Evolutionary conservation across 2,329 filamentous ascomycete genomes (phyloP).

Genomic region (Chrysoporthe puriensis): DNA sequence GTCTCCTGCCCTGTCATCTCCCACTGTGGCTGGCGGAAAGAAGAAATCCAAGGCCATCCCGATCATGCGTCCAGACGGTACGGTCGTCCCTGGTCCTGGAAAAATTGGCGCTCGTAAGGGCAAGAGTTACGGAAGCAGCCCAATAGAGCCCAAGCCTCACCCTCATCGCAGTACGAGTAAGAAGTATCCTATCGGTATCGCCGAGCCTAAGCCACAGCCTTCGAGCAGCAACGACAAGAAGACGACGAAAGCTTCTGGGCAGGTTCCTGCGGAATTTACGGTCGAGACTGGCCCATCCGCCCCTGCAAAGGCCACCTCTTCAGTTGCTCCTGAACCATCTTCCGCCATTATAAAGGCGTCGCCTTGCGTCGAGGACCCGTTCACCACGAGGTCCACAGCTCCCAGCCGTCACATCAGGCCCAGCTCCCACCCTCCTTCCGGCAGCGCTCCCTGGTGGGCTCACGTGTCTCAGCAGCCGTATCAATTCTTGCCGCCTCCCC

Average conservation of each 20-base stretch:
- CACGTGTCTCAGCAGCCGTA: neutral
- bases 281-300: slow-evolving; percentile 4
- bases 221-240: neutral
- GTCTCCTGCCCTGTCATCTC: neutral
- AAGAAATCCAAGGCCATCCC: slow-evolving; percentile 23
- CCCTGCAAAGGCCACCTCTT: neutral
- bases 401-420: neutral
- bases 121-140: neutral
- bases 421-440: neutral
- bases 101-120: neutral
- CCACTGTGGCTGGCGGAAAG: slow-evolving; percentile 5
- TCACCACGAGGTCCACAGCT: neutral
- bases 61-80: slow-evolving; percentile 11
- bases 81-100: neutral
- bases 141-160: slow-evolving; percentile 5
- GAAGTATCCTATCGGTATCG: neutral
- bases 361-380: neutral
- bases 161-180: neutral
- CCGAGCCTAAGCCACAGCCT: slow-evolving; percentile 4
- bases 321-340: neutral
- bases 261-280: neutral
- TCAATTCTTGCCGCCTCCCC: neutral
- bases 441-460: slow-evolving; percentile 2
- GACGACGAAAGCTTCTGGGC: neutral
- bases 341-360: neutral